phyloP scores from a whole-genome alignment of 75 land plant genomes.

The Picea sitchensis region DNA sequence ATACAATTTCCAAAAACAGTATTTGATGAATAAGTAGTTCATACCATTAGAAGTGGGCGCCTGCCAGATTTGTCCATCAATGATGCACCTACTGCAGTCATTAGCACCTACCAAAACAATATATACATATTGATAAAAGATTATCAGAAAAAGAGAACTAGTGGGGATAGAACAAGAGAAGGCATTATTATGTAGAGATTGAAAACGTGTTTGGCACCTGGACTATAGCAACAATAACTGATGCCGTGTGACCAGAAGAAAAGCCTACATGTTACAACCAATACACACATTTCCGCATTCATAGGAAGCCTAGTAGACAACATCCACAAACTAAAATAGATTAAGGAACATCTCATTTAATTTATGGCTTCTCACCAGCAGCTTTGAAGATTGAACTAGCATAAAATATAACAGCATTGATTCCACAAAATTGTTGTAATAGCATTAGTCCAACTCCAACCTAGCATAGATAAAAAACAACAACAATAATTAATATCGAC shows the following conservation, averaged over 20 bases:
- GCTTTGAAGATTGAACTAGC: slow-evolving; percentile 24
- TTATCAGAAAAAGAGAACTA: neutral
- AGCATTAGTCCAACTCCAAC: slow-evolving; percentile 26
- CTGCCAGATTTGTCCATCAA: slow-evolving; percentile 50
- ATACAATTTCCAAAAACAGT: neutral
- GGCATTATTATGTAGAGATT: neutral
- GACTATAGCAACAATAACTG: slow-evolving; percentile 38
- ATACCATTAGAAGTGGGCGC: slow-evolving; percentile 47
- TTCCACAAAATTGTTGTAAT: slow-evolving; percentile 30
- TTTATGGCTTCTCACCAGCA: slow-evolving; percentile 18
- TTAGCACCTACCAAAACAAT: slow-evolving; percentile 29
- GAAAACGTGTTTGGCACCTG: slow-evolving; percentile 38
- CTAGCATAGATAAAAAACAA: slow-evolving; percentile 8
- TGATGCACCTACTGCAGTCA: slow-evolving; percentile 34
- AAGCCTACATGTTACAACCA: slow-evolving; percentile 27
- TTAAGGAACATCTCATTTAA: slow-evolving; percentile 44
- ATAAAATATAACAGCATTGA: slow-evolving; percentile 33
- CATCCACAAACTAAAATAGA: neutral
- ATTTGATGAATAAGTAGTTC: neutral
- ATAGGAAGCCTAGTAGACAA: too few relatives aligned
- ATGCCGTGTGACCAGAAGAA: slow-evolving; percentile 34
- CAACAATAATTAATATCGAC: neutral
- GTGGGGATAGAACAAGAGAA: neutral
- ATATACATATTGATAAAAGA: neutral
- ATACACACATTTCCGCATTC: neutral